phyloP scores from a whole-genome alignment of 2,329 filamentous ascomycete genomes.

The Harringtonia lauricola region DNA sequence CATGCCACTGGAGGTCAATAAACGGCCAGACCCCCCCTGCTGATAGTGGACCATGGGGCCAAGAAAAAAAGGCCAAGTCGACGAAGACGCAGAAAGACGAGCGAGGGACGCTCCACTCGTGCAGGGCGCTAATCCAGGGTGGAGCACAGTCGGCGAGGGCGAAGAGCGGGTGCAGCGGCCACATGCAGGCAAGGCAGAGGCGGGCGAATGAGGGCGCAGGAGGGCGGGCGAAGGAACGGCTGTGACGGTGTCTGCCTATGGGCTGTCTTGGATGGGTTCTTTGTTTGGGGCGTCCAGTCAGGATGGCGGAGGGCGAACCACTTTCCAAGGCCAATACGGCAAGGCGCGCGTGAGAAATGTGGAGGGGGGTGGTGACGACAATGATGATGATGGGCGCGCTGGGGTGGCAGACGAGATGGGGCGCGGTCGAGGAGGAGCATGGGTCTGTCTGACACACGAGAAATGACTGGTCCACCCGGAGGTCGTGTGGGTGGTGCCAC shows the following conservation, averaged over 20 bases:
- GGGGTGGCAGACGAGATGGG: background rate
- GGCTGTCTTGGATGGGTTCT: background rate
- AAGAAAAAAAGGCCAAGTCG: background rate
- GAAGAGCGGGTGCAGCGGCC: background rate
- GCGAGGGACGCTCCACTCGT: background rate
- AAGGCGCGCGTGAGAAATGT: background rate
- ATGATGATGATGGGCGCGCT: background rate
- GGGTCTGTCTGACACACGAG: constrained; percentile 10
- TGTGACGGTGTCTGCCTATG: background rate
- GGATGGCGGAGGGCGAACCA: background rate
- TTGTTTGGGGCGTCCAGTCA: constrained; percentile 3
- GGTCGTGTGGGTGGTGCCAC: constrained; percentile 1
- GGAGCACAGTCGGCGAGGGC: constrained; percentile 5
- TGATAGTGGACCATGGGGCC: background rate
- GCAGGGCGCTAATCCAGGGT: background rate
- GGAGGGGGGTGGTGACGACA: background rate
- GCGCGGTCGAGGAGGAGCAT: background rate
- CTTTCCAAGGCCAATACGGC: background rate
- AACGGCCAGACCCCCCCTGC: constrained; percentile 1
- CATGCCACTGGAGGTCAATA: constrained; percentile 3
- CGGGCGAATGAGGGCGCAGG: too few relatives aligned
- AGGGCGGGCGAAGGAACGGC: background rate
- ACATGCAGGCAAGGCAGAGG: background rate
- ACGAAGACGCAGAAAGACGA: constrained; percentile 1
- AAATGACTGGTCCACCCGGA: constrained; percentile 4